A percentile compares a stretch with the other conserved stretches of the same genome.
Conservation (phyloP, 169 alveolate genomes). For the Plasmodium vivax region DNA sequence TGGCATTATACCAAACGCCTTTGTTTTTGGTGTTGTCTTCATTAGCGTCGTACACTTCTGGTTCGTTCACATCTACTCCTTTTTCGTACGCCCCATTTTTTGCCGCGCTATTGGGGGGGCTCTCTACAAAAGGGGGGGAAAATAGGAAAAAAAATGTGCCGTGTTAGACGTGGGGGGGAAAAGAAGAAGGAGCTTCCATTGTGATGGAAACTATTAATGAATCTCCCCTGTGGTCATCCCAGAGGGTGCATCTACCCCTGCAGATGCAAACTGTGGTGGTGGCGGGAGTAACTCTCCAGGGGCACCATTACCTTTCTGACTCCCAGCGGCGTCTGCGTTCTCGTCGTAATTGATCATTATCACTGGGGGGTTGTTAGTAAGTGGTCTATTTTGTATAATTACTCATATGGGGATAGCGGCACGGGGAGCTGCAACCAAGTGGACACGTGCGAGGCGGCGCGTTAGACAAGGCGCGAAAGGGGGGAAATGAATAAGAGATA, state of each 20-base stretch:
- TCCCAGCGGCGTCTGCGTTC: background rate
- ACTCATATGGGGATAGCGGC: background rate
- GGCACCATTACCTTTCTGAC: slow-evolving; percentile 5
- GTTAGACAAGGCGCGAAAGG: background rate
- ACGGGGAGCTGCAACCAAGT: background rate
- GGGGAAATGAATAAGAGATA: background rate
- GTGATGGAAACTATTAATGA: background rate
- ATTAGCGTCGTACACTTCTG: slow-evolving; percentile 10
- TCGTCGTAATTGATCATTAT: slow-evolving; percentile 29
- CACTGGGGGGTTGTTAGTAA: background rate
- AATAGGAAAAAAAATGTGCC: background rate
- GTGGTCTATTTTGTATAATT: background rate
- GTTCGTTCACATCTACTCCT: background rate
- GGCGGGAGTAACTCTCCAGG: background rate
- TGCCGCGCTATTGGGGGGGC: background rate
- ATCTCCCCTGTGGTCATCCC: background rate
- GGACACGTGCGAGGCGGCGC: background rate
- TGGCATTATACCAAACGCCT: slow-evolving; percentile 70
- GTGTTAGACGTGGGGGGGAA: background rate
- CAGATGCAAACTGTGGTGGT: background rate
- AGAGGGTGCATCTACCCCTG: background rate
- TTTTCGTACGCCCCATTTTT: background rate
- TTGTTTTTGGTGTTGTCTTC: slow-evolving; percentile 48
- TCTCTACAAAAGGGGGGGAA: background rate
- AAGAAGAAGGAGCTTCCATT: background rate